Conservation (phyloP, 2,329 filamentous ascomycete genomes). For the Epichloe scottii region DNA sequence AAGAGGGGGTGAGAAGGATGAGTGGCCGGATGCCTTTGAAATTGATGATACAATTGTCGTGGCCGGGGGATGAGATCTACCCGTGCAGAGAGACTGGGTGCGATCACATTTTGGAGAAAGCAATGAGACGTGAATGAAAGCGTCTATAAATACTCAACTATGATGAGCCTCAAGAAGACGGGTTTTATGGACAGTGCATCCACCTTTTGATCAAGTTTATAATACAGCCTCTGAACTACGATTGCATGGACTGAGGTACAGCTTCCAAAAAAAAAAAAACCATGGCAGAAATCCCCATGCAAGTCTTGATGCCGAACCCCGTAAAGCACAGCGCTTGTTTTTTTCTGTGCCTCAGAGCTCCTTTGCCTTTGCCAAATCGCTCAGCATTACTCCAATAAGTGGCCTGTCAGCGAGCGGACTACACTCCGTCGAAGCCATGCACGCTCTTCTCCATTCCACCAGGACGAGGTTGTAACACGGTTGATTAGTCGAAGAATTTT, state of each 20-base stretch:
- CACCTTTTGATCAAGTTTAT: conserved; percentile 7
- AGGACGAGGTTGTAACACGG: not conserved
- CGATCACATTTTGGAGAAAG: not conserved
- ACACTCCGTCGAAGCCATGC: not conserved
- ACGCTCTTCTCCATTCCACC: not conserved
- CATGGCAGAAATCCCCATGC: conserved; percentile 6
- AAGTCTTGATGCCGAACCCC: conserved; percentile 8
- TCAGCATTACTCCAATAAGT: conserved; percentile 8
- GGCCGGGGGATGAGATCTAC: conserved; percentile 8
- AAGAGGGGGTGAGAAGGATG: not conserved
- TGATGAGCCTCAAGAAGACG: not conserved
- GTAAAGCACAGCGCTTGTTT: not conserved
- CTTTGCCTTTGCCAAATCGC: not conserved
- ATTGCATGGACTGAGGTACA: conserved; percentile 11
- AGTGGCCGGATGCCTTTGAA: not conserved
- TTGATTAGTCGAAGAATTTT: conserved; percentile 77
- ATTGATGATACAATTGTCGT: conserved; percentile 10
- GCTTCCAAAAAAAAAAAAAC: not conserved
- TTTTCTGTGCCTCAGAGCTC: not conserved
- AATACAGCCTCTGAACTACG: conserved; percentile 21
- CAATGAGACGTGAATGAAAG: not conserved
- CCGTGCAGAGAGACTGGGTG: not conserved
- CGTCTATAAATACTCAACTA: conserved; percentile 2
- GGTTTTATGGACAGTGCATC: not conserved
- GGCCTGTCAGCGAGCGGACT: not conserved